Evolutionary conservation across 495 filamentous ascomycete species (phyloP), one percentile per base, ranked within the genome.

Genomic region (Collariella sp.): DNA sequence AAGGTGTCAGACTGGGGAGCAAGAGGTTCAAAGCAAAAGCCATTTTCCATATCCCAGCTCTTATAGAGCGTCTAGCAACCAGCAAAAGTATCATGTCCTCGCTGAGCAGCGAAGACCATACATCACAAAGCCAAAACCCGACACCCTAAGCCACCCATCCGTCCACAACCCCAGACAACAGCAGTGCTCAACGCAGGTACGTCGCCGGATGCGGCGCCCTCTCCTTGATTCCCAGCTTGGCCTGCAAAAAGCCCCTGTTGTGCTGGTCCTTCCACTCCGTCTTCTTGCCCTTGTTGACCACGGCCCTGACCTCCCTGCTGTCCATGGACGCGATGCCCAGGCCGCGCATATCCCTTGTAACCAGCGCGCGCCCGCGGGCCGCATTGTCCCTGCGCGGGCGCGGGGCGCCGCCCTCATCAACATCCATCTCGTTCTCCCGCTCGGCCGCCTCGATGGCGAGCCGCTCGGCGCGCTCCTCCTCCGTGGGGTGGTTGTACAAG

Each of bases 401-500:
- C 7, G 42, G 31, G n/a, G 56, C 45, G 19, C 50, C 52, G 2
- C 65, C 62, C 41, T 51, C 49, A 15, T 68, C 67, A 4, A 64
- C 50, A 15, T 68, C 66, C 64, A 64, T 67, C 20, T 19, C 57
- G 33, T 61, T 59, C 33, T 64, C 60, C 7, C 52, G 52, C 43
- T 67, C 54, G 13, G 62, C 66, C 4, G 68, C 74, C 56, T 83
- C 78, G 20, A 79, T 75, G 31, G 80, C 79, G 50, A 76, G 56
- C 67, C 73, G 67, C 72, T 80, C 73, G 63, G 77, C 70, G 41
- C 79, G 79, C 65, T 94, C 89, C 15, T 81, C 79, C 0, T 80
- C 68, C 5, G 83, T 79, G 3, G 87, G 88, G 70, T 94, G 80
- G 67, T 76, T 85, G 73, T 88, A 85, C 33, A 97, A 74, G 70